Percentiles rank a stretch among this genome's conserved stretches.
Evolutionary conservation across 176 grass and related monocot species (phyloP).

Genomic region (Thalia dealbata): DNA sequence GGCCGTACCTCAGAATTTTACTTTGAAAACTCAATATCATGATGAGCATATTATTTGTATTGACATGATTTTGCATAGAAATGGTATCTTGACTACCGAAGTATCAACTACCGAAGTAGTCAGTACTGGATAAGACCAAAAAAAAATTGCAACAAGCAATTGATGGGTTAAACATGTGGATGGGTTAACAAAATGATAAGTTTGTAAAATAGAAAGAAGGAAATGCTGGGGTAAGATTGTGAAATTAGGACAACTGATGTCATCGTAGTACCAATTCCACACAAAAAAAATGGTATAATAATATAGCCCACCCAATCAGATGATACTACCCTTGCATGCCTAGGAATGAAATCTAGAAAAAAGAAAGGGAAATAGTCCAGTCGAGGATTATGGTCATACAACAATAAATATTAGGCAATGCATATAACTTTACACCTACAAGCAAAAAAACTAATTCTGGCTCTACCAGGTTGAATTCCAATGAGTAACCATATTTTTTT

Average conservation of each 20-base stretch:
- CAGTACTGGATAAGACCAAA: not conserved
- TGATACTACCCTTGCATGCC: too few species aligned
- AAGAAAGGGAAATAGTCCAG: too few species aligned
- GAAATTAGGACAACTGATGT: not conserved
- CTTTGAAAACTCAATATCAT: not conserved
- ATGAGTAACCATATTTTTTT: too few species aligned
- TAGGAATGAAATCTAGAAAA: too few species aligned
- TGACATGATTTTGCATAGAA: not conserved
- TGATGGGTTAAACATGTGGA: not conserved
- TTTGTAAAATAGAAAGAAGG: not conserved
- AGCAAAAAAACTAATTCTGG: too few species aligned
- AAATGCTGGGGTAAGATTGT: not conserved
- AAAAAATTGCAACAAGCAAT: not conserved
- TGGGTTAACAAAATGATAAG: not conserved
- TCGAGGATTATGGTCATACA: too few species aligned
- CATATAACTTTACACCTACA: too few species aligned
- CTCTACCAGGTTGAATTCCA: too few species aligned
- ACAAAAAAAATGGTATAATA: not conserved
- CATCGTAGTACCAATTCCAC: not conserved
- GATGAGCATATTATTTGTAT: not conserved
- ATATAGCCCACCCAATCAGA: not conserved
- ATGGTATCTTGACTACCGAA: not conserved
- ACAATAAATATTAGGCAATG: too few species aligned
- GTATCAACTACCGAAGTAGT: too few species aligned
- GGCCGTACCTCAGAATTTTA: slow-evolving; percentile 7